Percentiles rank a stretch among this genome's conserved stretches.
Evolutionary conservation across 2,329 filamentous ascomycete species (phyloP).

Genomic region (Aspergillus tanneri): DNA sequence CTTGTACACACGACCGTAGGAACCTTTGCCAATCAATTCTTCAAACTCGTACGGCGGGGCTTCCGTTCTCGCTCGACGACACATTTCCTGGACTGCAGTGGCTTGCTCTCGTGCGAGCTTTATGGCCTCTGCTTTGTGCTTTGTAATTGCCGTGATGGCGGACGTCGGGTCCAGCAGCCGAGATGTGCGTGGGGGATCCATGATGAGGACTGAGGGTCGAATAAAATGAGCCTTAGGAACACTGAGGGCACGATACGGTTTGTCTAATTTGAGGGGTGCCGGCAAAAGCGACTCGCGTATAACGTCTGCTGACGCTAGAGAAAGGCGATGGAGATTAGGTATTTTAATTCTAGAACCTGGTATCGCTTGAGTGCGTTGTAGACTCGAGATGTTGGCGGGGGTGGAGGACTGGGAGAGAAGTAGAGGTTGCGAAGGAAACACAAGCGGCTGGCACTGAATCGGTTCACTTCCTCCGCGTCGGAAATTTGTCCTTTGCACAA

Average conservation of each 20-base stretch:
- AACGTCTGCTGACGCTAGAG: not conserved
- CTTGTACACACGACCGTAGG: slow-evolving; percentile 54
- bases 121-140: slow-evolving; percentile 50
- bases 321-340: not conserved
- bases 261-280: not conserved
- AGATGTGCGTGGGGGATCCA: slow-evolving; percentile 29
- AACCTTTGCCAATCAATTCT: slow-evolving; percentile 53
- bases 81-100: slow-evolving; percentile 47
- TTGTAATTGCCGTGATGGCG: slow-evolving; percentile 47
- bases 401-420: not conserved
- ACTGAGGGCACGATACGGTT: not conserved
- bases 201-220: slow-evolving; percentile 4
- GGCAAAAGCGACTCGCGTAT: not conserved
- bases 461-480: slow-evolving; percentile 2
- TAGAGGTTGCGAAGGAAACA: not conserved
- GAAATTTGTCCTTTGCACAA: not conserved
- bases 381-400: not conserved
- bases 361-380: not conserved
- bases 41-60: slow-evolving; percentile 50
- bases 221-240: not conserved
- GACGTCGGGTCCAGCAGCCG: slow-evolving; percentile 42
- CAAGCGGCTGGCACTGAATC: not conserved
- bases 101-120: slow-evolving; percentile 48
- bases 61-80: slow-evolving; percentile 45
- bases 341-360: not conserved